Evolutionary conservation across 2,329 filamentous ascomycete genomes (phyloP).

Genomic region (Cordyceps militaris): DNA sequence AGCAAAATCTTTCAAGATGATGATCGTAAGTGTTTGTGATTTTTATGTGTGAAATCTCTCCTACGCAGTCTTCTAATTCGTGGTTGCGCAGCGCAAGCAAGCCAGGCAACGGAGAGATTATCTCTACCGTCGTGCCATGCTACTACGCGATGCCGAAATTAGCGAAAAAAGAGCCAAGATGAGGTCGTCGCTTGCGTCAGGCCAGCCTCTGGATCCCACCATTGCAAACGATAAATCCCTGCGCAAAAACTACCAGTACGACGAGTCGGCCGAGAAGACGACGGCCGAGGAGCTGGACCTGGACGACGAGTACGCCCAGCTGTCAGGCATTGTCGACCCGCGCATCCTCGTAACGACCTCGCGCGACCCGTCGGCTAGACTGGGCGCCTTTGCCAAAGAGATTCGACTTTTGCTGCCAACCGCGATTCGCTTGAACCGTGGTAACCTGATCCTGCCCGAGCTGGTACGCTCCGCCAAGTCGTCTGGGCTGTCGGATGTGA

Average conservation of each 20-base stretch:
- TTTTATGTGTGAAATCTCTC: background rate
- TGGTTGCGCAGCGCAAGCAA: constrained; percentile 31
- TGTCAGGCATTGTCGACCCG: constrained; percentile 88
- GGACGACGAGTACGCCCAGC: constrained; percentile 83
- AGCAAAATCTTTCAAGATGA: constrained; percentile 15
- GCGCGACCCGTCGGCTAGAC: constrained; percentile 73
- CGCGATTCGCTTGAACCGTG: constrained; percentile 80
- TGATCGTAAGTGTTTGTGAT: constrained; percentile 28
- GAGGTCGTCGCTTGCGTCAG: constrained; percentile 77
- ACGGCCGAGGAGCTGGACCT: constrained; percentile 64
- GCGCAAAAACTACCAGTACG: constrained; percentile 85
- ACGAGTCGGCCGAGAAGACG: constrained; percentile 70
- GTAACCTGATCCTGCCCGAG: constrained; percentile 81
- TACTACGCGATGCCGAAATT: constrained; percentile 85
- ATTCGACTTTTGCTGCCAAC: constrained; percentile 78
- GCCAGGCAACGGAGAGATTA: constrained; percentile 43
- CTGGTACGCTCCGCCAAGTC: constrained; percentile 75
- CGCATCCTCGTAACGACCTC: constrained; percentile 86
- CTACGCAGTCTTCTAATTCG: constrained; percentile 17
- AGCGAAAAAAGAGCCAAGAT: constrained; percentile 85
- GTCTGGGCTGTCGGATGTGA: constrained; percentile 73
- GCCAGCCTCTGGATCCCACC: constrained; percentile 72
- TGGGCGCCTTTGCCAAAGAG: constrained; percentile 90
- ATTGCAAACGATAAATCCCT: constrained; percentile 83
- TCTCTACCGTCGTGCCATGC: constrained; percentile 81